phyloP scores from a whole-genome alignment of 108 stramenopile species.

The Mayamaea pseudoterrestris region DNA sequence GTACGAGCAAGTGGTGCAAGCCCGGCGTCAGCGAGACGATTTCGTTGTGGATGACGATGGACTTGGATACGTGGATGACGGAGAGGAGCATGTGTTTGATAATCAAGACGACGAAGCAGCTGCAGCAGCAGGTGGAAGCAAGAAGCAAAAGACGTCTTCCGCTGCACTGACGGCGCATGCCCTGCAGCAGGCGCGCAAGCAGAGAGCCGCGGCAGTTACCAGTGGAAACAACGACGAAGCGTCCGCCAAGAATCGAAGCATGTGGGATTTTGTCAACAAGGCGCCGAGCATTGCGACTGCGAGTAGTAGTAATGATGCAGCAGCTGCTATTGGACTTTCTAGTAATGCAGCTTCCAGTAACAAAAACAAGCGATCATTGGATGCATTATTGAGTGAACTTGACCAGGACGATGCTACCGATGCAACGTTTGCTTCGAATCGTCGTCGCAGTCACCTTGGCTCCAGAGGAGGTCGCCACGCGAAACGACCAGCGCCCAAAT shows the following conservation, averaged over 20 bases:
- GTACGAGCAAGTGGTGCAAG: constrained; percentile 70
- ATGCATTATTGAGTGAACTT: too few species aligned
- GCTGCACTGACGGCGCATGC: constrained; percentile 48
- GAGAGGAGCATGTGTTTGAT: too few species aligned
- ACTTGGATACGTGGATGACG: constrained; percentile 95
- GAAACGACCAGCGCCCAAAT: too few species aligned
- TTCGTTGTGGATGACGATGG: constrained; percentile 99
- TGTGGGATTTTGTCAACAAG: constrained; percentile 74
- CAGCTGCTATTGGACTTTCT: too few species aligned
- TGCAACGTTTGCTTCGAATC: too few species aligned
- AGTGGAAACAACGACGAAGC: constrained; percentile 3
- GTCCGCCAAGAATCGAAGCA: constrained; percentile 21
- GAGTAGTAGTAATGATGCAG: constrained; percentile 26
- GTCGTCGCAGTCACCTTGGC: too few species aligned
- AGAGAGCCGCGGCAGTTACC: constrained; percentile 14
- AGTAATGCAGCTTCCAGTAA: too few species aligned
- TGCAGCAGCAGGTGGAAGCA: constrained; percentile 12
- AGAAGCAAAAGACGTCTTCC: constrained; percentile 14
- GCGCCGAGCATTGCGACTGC: constrained; percentile 7
- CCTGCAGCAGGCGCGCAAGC: constrained; percentile 55
- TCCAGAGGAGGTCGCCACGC: too few species aligned
- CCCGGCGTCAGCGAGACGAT: constrained; percentile 86
- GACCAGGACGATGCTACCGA: too few species aligned
- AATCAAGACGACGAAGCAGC: constrained; percentile 59
- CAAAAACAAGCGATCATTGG: too few species aligned